Percentiles rank a stretch among this genome's conserved stretches.
These are phyloP conservation scores for Nakaseomyces glabratus DNA, from an alignment of 1,139 yeast genomes.

Conservation along the genomic window DNA sequence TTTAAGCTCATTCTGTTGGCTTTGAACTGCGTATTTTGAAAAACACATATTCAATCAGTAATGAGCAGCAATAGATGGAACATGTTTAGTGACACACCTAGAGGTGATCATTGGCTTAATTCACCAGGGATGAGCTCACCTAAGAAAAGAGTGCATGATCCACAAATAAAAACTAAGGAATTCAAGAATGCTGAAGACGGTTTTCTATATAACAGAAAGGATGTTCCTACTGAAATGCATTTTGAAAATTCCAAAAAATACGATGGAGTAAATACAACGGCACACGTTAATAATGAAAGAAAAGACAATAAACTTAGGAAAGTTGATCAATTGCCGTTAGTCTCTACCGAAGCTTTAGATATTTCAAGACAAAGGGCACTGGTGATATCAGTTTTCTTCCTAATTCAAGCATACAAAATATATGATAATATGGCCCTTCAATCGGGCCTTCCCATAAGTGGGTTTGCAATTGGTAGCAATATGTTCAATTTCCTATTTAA, in stretches of 20 bases:
- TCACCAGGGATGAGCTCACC: slow-evolving; percentile 6
- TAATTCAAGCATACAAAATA: slow-evolving; percentile 73
- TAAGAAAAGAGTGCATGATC: neutral
- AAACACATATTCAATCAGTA: too few relatives aligned
- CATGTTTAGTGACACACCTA: slow-evolving; percentile 22
- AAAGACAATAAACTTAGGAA: slow-evolving; percentile 8
- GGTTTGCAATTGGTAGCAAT: slow-evolving; percentile 37
- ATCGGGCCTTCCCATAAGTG: slow-evolving; percentile 25
- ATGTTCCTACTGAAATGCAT: neutral
- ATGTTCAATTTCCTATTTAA: slow-evolving; percentile 56
- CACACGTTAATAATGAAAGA: slow-evolving; percentile 1
- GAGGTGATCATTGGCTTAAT: slow-evolving; percentile 25
- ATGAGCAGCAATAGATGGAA: slow-evolving; percentile 13
- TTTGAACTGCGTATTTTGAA: too few relatives aligned
- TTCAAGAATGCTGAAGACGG: neutral
- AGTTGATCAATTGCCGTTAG: slow-evolving; percentile 32
- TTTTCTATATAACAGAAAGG: neutral
- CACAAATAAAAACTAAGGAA: neutral
- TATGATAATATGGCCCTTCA: slow-evolving; percentile 51
- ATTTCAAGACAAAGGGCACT: slow-evolving; percentile 74
- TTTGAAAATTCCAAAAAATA: neutral
- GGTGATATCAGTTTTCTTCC: slow-evolving; percentile 53
- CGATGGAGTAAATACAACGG: neutral
- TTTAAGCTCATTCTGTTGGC: too few relatives aligned
- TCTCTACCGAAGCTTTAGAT: slow-evolving; percentile 54